These are phyloP conservation scores for Platismatia glauca DNA, from an alignment of 495 filamentous ascomycete species.

Conservation along the genomic window DNA sequence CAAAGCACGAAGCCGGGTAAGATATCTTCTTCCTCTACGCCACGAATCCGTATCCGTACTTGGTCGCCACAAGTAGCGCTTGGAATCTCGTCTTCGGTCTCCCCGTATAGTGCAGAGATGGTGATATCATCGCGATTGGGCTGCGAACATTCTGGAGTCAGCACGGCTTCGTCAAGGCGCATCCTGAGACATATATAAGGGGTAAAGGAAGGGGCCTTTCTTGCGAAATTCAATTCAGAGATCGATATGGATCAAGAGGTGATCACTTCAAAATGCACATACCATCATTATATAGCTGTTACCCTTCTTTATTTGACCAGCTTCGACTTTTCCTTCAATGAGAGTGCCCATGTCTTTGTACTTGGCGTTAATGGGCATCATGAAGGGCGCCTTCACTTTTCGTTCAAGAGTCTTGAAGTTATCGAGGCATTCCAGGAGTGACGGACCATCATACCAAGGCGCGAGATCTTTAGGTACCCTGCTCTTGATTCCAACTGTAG, in stretches of 20 bases:
- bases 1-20: conserved; percentile 95
- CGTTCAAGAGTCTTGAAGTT: conserved; percentile 85
- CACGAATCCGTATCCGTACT: conserved; percentile 81
- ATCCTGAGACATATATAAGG: not conserved
- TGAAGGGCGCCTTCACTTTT: conserved; percentile 95
- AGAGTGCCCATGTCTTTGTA: conserved; percentile 97
- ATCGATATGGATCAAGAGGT: not conserved
- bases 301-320: conserved; percentile 84
- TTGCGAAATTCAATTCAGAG: not conserved
- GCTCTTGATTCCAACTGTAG: conserved; percentile 76
- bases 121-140: conserved; percentile 75
- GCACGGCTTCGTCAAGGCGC: not conserved
- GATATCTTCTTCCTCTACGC: conserved; percentile 96
- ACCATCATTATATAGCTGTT: conserved; percentile 75
- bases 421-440: conserved; percentile 87
- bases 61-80: conserved; percentile 86
- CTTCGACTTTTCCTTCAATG: conserved; percentile 93
- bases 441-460: conserved; percentile 86
- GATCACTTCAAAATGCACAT: not conserved
- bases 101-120: conserved; percentile 80
- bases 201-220: not conserved
- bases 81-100: conserved; percentile 85
- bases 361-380: conserved; percentile 96
- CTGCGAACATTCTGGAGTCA: not conserved
- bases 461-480: conserved; percentile 66